Base-by-base conservation (phyloP, 805 yeast species). In the Groenewaldozyma salmanticensis region DNA sequence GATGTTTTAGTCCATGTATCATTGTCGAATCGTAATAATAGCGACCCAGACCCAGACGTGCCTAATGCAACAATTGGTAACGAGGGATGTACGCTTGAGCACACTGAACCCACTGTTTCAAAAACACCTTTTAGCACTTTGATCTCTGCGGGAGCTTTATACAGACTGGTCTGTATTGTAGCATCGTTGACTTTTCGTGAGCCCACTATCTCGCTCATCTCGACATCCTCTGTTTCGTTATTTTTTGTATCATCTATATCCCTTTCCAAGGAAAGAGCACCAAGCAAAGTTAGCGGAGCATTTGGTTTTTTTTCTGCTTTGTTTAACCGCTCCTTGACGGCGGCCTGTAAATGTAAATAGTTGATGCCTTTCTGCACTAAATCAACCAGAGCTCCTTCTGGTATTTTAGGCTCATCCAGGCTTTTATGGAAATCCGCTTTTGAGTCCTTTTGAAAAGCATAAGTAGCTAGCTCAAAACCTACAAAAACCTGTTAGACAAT, bases 331-430 rank as follows among this genome's bases (percentile, higher is more conserved):
- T 38, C 3, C 6, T 60, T 59, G 5, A 73, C 72, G 33, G 78
- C 58, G 3, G 74, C 69, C 53, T 84, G 88, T 16, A 81, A 74
- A 46, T 83, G 75, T n/a, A 78, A 64, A 56, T 79, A 84, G 36
- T 87, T 68, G 15, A 88, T 74, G 2, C 97, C 97, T 57, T 78
- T 82, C 52, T 90, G 96, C 0, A 90, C 79, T 33, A 90, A 64
- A 53, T 75, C 75, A 9, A 90, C 94, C 22, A 90, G 65, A 50
- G 83, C 74, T 1, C 96, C 96, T 5, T 63, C 63, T 1, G 72
- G 65, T 45, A 72, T 69, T 40, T 64, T 62, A 9, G 11, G 7
- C 2, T 58, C 57, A 35, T 77, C 95, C 45, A 74, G 71, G 7
- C 13, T 24, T 9, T 24, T 13, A 24, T 9, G 7, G 17, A 68